Conservation (phyloP, 208 protist genomes). For the Trypanosoma rangeli region DNA sequence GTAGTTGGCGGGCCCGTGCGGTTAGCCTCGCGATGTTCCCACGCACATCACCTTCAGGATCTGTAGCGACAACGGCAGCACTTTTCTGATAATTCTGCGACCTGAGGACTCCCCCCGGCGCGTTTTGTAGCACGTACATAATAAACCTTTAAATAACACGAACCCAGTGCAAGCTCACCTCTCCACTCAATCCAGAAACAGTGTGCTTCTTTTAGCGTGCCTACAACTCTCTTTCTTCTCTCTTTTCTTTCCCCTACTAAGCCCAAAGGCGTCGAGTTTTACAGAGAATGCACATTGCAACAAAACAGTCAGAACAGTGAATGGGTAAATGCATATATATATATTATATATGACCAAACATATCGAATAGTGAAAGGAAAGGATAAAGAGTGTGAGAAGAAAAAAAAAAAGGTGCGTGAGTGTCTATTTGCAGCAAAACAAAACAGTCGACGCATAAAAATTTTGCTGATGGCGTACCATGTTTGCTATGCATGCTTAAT, state of each 20-base stretch:
- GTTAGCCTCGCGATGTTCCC: constrained; percentile 63
- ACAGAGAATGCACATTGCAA: neutral
- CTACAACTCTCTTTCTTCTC: neutral
- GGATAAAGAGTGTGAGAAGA: neutral
- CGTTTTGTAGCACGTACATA: constrained; percentile 17
- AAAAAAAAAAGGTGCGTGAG: neutral
- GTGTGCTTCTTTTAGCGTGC: neutral
- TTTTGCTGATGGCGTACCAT: neutral
- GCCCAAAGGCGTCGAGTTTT: neutral
- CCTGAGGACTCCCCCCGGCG: constrained; percentile 13
- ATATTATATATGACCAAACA: neutral
- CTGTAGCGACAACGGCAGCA: neutral
- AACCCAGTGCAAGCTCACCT: neutral
- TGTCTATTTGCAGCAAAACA: neutral
- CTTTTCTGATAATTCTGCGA: constrained; percentile 8
- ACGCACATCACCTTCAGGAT: constrained; percentile 47
- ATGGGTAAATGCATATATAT: neutral
- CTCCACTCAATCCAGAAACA: neutral
- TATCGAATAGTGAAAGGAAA: neutral
- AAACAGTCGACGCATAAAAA: neutral
- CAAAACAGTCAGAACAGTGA: neutral
- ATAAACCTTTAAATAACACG: neutral
- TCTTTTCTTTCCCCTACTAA: neutral
- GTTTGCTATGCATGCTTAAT: neutral
- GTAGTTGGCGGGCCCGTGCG: constrained; percentile 63